phyloP scores from a whole-genome alignment of 1,139 yeast genomes.

The Geotrichum candidum region DNA sequence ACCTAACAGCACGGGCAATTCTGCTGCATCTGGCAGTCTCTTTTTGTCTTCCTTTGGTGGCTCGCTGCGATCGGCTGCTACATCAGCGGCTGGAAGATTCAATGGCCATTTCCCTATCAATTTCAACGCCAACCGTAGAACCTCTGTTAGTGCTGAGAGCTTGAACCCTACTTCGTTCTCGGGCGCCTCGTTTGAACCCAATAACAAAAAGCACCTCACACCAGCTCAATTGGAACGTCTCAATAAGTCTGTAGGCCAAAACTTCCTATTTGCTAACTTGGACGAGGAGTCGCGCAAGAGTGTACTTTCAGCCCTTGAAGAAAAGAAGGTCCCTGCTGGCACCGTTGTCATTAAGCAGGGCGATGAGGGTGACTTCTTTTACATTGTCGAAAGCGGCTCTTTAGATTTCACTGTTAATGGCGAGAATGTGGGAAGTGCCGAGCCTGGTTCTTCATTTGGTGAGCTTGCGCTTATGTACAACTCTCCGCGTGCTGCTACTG shows the following conservation, averaged over 20 bases:
- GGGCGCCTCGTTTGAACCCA: conserved; percentile 18
- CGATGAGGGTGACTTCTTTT: conserved; percentile 93
- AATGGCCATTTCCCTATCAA: conserved; percentile 20
- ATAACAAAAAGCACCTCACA: conserved; percentile 34
- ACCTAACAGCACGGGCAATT: neutral
- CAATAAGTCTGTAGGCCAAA: conserved; percentile 64
- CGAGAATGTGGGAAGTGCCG: conserved; percentile 62
- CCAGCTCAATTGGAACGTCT: conserved; percentile 62
- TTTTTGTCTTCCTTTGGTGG: conserved; percentile 21
- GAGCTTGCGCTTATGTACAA: conserved; percentile 96
- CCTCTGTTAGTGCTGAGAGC: conserved; percentile 76
- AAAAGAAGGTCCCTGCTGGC: conserved; percentile 55
- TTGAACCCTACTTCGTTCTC: conserved; percentile 27
- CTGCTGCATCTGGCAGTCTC: neutral
- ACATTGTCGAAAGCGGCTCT: conserved; percentile 76
- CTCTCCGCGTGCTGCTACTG: conserved; percentile 97
- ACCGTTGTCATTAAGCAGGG: conserved; percentile 82
- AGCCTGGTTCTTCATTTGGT: conserved; percentile 89
- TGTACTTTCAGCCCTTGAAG: conserved; percentile 75
- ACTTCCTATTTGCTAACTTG: conserved; percentile 76
- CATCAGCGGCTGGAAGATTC: conserved; percentile 24
- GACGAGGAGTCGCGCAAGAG: conserved; percentile 66
- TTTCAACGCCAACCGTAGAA: conserved; percentile 77
- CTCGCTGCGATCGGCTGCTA: conserved; percentile 24
- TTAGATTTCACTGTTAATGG: conserved; percentile 80